phyloP scores from a whole-genome alignment of 805 yeast species.

The Lipomyces yamadae region DNA sequence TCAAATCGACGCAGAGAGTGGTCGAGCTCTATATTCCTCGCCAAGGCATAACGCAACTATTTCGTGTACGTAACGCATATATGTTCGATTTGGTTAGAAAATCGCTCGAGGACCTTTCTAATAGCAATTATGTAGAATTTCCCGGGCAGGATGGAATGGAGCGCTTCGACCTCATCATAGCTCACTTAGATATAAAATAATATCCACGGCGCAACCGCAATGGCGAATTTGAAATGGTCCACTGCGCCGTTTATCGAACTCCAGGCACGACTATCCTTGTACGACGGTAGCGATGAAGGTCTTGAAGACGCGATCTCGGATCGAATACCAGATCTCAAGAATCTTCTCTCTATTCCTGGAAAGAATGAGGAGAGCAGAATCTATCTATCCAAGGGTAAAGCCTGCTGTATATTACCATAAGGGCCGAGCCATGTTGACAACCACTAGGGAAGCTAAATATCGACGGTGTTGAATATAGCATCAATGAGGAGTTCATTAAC shows the following conservation, averaged over 20 bases:
- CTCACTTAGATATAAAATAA: not conserved
- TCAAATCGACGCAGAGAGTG: too few relatives aligned
- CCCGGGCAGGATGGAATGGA: not conserved
- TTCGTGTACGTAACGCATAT: too few relatives aligned
- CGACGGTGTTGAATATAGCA: slow-evolving; percentile 58
- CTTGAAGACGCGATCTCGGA: slow-evolving; percentile 2
- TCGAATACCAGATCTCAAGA: slow-evolving; percentile 45
- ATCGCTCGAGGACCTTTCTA: not conserved
- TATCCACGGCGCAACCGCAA: not conserved
- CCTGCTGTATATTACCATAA: not conserved
- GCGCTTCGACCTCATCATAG: not conserved
- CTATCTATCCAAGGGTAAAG: slow-evolving; percentile 42
- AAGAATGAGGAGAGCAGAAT: slow-evolving; percentile 47
- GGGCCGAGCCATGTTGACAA: not conserved
- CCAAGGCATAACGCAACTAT: too few relatives aligned
- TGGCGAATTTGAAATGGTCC: slow-evolving; percentile 32
- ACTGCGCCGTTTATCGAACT: slow-evolving; percentile 29
- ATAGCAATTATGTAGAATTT: not conserved
- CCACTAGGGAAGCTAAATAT: slow-evolving; percentile 53
- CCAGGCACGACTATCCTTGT: slow-evolving; percentile 13
- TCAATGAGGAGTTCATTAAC: slow-evolving; percentile 69
- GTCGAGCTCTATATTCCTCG: too few relatives aligned
- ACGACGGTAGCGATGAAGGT: slow-evolving; percentile 8
- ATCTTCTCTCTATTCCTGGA: slow-evolving; percentile 47
- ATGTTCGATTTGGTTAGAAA: too few relatives aligned